These are phyloP conservation scores for Debaryomyces fabryi DNA, from an alignment of 1,139 yeast species.

Conservation along the genomic window DNA sequence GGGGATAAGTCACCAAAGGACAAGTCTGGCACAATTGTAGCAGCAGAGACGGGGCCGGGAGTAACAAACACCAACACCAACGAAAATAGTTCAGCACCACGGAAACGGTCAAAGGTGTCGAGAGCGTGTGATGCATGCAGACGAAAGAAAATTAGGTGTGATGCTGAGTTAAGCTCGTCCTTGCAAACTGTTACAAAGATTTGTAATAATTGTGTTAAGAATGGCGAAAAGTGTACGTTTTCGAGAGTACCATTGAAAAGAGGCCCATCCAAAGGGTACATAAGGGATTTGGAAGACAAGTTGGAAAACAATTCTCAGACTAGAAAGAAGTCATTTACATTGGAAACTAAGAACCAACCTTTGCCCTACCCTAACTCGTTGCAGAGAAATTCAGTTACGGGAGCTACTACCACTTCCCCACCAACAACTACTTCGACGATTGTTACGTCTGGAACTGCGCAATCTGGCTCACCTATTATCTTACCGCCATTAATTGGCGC, in stretches of 20 bases:
- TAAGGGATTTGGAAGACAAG: conserved; percentile 45
- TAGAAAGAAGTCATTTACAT: conserved; percentile 4
- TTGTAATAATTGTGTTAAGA: conserved; percentile 61
- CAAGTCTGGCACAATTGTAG: background rate
- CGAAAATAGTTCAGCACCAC: conserved; percentile 15
- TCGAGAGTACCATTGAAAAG: conserved; percentile 72
- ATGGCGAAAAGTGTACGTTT: conserved; percentile 59
- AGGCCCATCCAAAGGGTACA: conserved; percentile 77
- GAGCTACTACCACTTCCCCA: conserved; percentile 9
- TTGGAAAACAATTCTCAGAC: conserved; percentile 17
- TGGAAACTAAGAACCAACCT: conserved; percentile 15
- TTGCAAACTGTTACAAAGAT: conserved; percentile 48
- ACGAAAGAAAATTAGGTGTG: conserved; percentile 63
- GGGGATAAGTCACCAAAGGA: conserved; percentile 5
- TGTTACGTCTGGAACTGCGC: conserved; percentile 8
- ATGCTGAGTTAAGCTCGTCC: conserved; percentile 51
- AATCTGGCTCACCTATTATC: conserved; percentile 15
- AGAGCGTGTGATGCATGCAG: conserved; percentile 73
- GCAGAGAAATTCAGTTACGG: background rate
- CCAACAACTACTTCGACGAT: conserved; percentile 13
- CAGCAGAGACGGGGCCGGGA: background rate
- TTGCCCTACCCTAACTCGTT: conserved; percentile 3
- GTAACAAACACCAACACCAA: background rate
- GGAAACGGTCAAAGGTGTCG: conserved; percentile 67
- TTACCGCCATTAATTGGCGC: conserved; percentile 19